Percentiles rank a stretch among this genome's conserved stretches.
phyloP scores from a whole-genome alignment of 2,329 filamentous ascomycete species.

The Aspergillus pseudoviridinutans region DNA sequence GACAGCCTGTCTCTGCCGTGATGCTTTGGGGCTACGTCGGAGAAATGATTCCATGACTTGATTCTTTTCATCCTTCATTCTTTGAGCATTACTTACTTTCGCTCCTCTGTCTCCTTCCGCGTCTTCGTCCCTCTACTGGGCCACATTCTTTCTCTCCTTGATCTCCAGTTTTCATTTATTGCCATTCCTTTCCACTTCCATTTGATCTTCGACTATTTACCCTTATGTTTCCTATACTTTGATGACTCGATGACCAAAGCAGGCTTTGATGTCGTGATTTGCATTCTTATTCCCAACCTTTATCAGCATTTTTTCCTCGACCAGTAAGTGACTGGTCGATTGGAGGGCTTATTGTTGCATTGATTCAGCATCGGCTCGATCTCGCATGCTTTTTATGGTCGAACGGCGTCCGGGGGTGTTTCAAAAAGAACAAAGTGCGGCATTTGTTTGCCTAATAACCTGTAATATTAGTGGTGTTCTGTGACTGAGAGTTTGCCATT shows the following conservation, averaged over 20 bases:
- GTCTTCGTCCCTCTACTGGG: neutral
- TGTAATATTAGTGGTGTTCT: slow-evolving; percentile 32
- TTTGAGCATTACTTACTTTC: slow-evolving; percentile 18
- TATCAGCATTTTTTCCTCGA: slow-evolving; percentile 8
- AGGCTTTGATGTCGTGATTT: slow-evolving; percentile 36
- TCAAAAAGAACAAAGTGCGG: slow-evolving; percentile 21
- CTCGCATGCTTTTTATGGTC: slow-evolving; percentile 15
- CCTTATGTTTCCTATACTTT: slow-evolving; percentile 14
- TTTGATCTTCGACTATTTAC: slow-evolving; percentile 12
- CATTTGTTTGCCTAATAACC: slow-evolving; percentile 22
- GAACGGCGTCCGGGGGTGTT: slow-evolving; percentile 25
- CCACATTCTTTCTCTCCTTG: slow-evolving; percentile 3
- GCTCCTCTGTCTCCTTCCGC: neutral
- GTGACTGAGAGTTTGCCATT: neutral
- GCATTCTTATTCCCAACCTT: slow-evolving; percentile 9
- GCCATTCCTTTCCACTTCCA: slow-evolving; percentile 2
- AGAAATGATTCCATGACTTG: slow-evolving; percentile 30
- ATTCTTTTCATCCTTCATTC: slow-evolving; percentile 5
- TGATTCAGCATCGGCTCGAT: slow-evolving; percentile 1
- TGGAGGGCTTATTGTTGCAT: slow-evolving; percentile 5
- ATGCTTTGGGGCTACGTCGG: slow-evolving; percentile 7
- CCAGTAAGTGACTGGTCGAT: neutral
- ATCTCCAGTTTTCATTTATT: slow-evolving; percentile 12
- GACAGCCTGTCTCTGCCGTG: neutral
- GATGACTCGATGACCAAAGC: slow-evolving; percentile 40